Conservation (phyloP, 306 rosid genomes). For the Malus asiatica region DNA sequence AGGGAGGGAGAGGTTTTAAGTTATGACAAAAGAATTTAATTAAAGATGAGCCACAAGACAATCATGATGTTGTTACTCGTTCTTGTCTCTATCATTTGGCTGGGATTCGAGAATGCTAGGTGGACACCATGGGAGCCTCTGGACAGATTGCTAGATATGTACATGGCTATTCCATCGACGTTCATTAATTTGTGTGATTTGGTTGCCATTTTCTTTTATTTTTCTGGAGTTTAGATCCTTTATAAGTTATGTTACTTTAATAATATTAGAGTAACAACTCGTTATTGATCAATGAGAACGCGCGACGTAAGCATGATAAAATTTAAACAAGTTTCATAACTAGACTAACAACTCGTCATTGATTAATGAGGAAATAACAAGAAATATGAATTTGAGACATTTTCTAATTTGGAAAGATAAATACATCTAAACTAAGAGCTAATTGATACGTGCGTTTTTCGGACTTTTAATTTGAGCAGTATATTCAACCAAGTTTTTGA, state of each 20-base stretch:
- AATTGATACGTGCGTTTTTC: neutral
- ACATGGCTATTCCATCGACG: neutral
- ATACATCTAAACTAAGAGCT: too few relatives aligned
- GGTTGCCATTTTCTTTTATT: neutral
- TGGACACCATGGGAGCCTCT: neutral
- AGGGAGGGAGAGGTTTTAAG: neutral
- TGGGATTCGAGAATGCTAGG: conserved; percentile 12
- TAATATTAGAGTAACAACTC: too few relatives aligned
- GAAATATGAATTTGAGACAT: neutral
- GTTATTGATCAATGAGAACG: too few relatives aligned
- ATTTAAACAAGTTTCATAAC: too few relatives aligned
- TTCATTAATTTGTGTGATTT: neutral
- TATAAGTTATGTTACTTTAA: too few relatives aligned
- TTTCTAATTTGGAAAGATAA: neutral
- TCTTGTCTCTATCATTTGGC: conserved; percentile 13
- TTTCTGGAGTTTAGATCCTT: neutral
- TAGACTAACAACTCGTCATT: too few relatives aligned
- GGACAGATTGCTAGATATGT: neutral
- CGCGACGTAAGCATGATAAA: too few relatives aligned
- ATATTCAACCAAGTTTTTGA: neutral
- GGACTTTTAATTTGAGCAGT: neutral
- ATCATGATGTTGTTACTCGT: neutral
- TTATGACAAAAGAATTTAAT: neutral
- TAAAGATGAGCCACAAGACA: neutral
- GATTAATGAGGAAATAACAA: neutral